These are phyloP conservation scores for Rhodotorula sp. DNA, from an alignment of 1,284 basidiomycete species.

Conservation along the genomic window DNA sequence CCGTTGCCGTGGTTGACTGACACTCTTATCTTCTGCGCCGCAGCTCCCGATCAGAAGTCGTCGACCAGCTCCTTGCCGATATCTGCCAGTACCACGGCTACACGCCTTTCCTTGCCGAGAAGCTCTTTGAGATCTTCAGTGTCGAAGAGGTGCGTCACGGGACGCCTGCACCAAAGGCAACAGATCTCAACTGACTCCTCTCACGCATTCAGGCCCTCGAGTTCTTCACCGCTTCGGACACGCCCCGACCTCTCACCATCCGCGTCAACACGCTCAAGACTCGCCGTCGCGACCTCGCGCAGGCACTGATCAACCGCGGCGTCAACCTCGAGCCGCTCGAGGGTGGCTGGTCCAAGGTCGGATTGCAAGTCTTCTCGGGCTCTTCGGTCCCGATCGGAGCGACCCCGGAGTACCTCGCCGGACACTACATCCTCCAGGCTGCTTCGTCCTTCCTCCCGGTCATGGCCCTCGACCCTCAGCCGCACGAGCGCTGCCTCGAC, in stretches of 20 bases:
- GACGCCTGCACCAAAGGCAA: neutral
- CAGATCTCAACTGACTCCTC: neutral
- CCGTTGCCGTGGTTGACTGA: neutral
- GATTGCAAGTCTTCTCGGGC: conserved; percentile 89
- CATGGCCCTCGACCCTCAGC: conserved; percentile 89
- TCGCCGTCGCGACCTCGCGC: conserved; percentile 88
- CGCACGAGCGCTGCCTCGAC: conserved; percentile 90
- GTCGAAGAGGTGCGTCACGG: conserved; percentile 70
- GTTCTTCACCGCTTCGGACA: conserved; percentile 98
- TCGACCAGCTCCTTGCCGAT: conserved; percentile 81
- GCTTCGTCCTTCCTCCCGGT: conserved; percentile 99
- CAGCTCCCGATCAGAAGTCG: conserved; percentile 83
- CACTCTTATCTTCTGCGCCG: conserved; percentile 20
- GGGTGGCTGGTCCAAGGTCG: conserved; percentile 98
- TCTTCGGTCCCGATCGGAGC: conserved; percentile 87
- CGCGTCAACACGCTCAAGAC: conserved; percentile 96
- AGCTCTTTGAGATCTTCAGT: conserved; percentile 90
- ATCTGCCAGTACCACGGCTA: conserved; percentile 96
- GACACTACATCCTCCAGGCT: conserved; percentile 99
- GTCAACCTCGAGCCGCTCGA: conserved; percentile 91
- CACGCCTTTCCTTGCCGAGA: conserved; percentile 91
- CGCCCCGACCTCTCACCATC: conserved; percentile 94
- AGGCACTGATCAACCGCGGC: conserved; percentile 86
- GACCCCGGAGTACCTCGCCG: conserved; percentile 97
- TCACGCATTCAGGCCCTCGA: conserved; percentile 71